Evolutionary conservation across 371 early-diverging fungal genomes (phyloP).

Genomic region (Parasitella parasitica): DNA sequence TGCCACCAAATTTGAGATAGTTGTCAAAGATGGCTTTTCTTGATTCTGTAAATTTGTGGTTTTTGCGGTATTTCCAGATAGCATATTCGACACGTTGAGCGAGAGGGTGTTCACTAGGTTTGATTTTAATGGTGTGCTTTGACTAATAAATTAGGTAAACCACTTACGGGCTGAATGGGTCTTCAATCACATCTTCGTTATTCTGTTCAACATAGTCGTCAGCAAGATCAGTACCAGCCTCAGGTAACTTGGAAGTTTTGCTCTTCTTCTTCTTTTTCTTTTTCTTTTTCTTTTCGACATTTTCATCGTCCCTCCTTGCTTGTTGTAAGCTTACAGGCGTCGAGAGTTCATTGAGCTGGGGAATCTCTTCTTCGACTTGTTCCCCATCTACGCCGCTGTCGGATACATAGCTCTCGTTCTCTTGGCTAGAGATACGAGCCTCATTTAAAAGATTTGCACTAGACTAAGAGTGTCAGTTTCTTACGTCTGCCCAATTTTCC

Average conservation of each 20-base stretch:
- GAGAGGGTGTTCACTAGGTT: slow-evolving; percentile 38
- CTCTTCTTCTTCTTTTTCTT: slow-evolving; percentile 60
- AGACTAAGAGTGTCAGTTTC: neutral
- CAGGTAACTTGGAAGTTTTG: slow-evolving; percentile 49
- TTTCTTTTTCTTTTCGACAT: slow-evolving; percentile 41
- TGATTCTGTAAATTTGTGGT: slow-evolving; percentile 47
- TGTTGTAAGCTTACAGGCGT: slow-evolving; percentile 34
- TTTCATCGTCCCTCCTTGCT: neutral
- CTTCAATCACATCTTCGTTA: slow-evolving; percentile 45
- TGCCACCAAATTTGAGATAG: slow-evolving; percentile 60
- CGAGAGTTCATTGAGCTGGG: slow-evolving; percentile 18
- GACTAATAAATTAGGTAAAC: neutral
- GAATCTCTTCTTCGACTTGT: slow-evolving; percentile 11
- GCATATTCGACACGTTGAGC: slow-evolving; percentile 59
- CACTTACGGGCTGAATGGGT: slow-evolving; percentile 45
- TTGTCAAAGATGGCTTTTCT: slow-evolving; percentile 45
- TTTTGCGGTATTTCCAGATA: slow-evolving; percentile 56
- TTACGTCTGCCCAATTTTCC: too few species aligned
- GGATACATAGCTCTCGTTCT: neutral
- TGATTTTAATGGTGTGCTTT: neutral
- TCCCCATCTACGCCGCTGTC: neutral
- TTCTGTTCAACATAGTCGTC: slow-evolving; percentile 39
- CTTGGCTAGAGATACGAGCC: neutral
- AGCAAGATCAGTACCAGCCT: slow-evolving; percentile 47
- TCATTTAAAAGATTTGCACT: neutral